Evolutionary conservation across 192 early-diverging fungal genomes (phyloP), one percentile per base, ranked within the genome.

Genomic region (Coemansia sp.): DNA sequence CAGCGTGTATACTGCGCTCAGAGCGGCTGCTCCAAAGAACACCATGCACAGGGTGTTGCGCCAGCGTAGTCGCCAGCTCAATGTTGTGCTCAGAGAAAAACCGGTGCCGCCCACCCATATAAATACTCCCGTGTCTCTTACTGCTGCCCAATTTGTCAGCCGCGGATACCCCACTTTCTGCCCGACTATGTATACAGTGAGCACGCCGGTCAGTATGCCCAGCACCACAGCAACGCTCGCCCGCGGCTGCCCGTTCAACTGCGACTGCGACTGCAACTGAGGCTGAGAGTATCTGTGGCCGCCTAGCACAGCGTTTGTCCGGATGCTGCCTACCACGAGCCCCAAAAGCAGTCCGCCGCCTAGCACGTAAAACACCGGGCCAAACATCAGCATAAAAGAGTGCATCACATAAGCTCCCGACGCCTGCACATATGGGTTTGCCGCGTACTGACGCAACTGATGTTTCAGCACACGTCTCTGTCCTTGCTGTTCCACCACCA

Each of bases 371-470:
- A 74, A 67, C 10, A 67, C 64, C 5, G 48, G 1, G 14, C 38
- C 38, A 50, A 63, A 74, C 71, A 74, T 74, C 32, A 74, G 55
- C 50, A 46, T 53, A 36, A 74, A 74, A 54, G 71, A 74, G 40
- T 74, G 71, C 71, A 74, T 74, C 27, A 74, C 22, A 39, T 74
- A 74, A 5, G 71, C 71, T 23, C 71, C 71, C 23, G 71, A 74
- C 3, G 71, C 17, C 55, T 74, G 71, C 29, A 74, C 52, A 0
- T 18, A 47, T 24, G 71, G 71, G 49, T 74, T 74, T 36, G 56
- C 55, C 20, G 62, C 56, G 52, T 74, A 74, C 55, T 67, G 49
- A 0, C 64, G 59, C 50, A 74, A 43, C 43, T 54, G 26, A 33
- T 67, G 64, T 39, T 30, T 23, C 32, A 72, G 52, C n/a, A 54